Evolutionary conservation across 768 basidiomycete genomes (phyloP), one percentile per base, ranked within the genome.

Genomic region (Punctularia strigosozonata): DNA sequence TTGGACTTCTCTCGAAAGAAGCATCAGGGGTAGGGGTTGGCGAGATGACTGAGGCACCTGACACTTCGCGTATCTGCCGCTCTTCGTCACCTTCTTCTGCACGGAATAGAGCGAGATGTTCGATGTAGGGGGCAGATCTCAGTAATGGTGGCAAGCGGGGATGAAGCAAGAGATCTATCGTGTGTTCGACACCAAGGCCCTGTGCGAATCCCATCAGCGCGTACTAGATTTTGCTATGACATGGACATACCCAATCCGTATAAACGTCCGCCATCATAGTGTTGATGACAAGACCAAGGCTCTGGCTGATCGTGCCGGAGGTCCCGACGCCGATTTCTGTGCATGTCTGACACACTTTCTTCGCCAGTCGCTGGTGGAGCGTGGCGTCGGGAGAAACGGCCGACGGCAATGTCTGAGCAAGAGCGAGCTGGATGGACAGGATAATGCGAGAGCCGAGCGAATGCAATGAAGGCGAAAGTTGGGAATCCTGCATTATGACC

Each of bases 141-240:
- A 86, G 64, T 10, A 85, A 57, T 6, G 86, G 81, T 6, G 88
- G 88, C 4, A 83, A 65, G 17, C 85, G 78, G 33, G 87, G 86
- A 49, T 90, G 88, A 8, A 91, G 52, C 18, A 88, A 58, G 20
- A 78, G 53, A 41, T 84, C 82, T 34, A 82, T 50, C 25, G 59
- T 59, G 17, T 50, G 59, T 43, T 66, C 58, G 22, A 53, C 35
- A 15, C 34, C n/a, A 20, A 45, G n/a, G n/a, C n/a, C n/a, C n/a
- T n/a, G n/a, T n/a, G n/a, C n/a, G n/a, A n/a, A n/a, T n/a, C 20
- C 10, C 21, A 15, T 10, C 8, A n/a, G 36, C 28, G 28, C 10
- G 28, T 10, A 30, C 10, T 15, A 10, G 10, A 15, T 30, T 30
- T 30, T 15, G 28, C 28, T 10, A 30, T 15, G 15, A 30, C 10